phyloP scores from a whole-genome alignment of 2,329 filamentous ascomycete species.

The Nigrograna mackinnonii region DNA sequence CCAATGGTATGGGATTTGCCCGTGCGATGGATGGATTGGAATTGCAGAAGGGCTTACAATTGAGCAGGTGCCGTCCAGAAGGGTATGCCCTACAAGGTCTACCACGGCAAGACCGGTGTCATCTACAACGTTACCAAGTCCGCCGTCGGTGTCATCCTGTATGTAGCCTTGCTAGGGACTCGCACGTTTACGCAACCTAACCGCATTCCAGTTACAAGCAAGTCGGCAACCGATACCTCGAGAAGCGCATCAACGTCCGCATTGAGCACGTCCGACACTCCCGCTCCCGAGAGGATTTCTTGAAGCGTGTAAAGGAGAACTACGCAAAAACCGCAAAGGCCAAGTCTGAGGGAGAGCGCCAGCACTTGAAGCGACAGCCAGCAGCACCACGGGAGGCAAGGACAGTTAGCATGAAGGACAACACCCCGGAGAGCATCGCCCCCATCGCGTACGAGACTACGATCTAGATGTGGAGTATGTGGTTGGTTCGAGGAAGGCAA shows the following conservation, averaged over 20 bases:
- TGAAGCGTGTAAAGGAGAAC: constrained; percentile 95
- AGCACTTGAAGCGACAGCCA: constrained; percentile 93
- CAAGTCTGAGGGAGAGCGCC: constrained; percentile 82
- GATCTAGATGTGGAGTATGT: constrained; percentile 68
- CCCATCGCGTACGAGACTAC: constrained; percentile 97
- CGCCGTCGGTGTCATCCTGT: constrained; percentile 95
- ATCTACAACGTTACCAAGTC: constrained; percentile 99
- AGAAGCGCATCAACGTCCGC: constrained; percentile 99
- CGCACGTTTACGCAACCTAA: constrained; percentile 9
- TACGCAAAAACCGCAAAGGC: constrained; percentile 90
- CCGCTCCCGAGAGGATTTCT: constrained; percentile 94
- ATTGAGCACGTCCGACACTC: constrained; percentile 96
- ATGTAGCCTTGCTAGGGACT: constrained; percentile 8
- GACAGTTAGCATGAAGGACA: constrained; percentile 79
- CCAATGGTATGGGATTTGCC: constrained; percentile 88
- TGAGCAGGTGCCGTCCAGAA: constrained; percentile 41
- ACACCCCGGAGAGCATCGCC: constrained; percentile 86
- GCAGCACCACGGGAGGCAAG: constrained; percentile 76
- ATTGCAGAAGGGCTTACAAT: constrained; percentile 22
- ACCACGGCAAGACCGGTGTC: constrained; percentile 94
- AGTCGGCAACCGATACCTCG: constrained; percentile 98
- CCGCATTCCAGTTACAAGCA: constrained; percentile 72
- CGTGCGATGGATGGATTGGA: constrained; percentile 30
- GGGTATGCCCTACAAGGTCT: constrained; percentile 97
- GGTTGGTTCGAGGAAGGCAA: constrained; percentile 31